Evolutionary conservation across 2,329 filamentous ascomycete genomes (phyloP).

Genomic region (Clonostachys chloroleuca): DNA sequence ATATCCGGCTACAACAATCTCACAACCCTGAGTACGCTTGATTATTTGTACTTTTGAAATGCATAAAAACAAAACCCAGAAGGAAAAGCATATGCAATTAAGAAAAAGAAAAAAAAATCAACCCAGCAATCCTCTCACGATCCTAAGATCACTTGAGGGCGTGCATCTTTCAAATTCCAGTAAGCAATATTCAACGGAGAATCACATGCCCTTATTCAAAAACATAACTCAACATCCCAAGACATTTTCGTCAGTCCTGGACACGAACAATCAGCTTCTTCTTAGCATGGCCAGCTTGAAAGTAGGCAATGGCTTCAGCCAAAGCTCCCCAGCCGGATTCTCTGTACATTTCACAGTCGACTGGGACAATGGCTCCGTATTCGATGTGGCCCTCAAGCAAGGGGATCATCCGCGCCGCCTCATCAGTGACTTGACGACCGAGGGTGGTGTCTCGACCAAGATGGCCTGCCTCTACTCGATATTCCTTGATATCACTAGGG

Average conservation of each 20-base stretch:
- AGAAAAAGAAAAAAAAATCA: no score
- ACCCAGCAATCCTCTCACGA: no score
- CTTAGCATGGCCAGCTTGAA: constrained; percentile 10
- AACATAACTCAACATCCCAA: no score
- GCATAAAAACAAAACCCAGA: no score
- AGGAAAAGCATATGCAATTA: no score
- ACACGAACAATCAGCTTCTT: constrained; percentile 17
- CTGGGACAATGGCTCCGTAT: constrained; percentile 11
- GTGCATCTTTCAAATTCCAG: no score
- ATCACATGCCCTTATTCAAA: neutral
- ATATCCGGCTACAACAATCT: no score
- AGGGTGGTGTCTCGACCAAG: constrained; percentile 11
- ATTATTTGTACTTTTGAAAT: no score
- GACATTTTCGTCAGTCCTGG: neutral
- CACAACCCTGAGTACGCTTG: no score
- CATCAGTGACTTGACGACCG: constrained; percentile 6
- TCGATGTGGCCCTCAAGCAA: constrained; percentile 13
- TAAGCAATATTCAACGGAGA: neutral
- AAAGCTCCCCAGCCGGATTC: constrained; percentile 15
- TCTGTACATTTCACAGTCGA: constrained; percentile 12
- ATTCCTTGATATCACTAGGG: constrained; percentile 11
- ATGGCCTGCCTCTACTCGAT: constrained; percentile 14
- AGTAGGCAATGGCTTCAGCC: constrained; percentile 10
- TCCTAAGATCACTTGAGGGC: no score
- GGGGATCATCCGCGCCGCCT: constrained; percentile 9